Conservation (phyloP, 441 rosid species). For the Theobroma grandiflorum region DNA sequence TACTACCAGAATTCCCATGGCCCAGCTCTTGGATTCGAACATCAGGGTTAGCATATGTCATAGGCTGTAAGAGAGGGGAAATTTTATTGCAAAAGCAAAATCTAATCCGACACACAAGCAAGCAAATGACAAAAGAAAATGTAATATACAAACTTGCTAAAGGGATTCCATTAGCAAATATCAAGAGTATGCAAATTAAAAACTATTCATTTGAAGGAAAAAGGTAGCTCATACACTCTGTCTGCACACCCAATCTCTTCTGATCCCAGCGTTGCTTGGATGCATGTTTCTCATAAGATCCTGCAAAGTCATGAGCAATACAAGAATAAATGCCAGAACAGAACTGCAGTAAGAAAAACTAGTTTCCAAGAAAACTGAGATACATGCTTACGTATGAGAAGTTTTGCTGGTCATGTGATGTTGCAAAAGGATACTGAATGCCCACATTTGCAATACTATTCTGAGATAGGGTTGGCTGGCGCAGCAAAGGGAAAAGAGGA, state of each 20-base stretch:
- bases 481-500: conserved; percentile 29
- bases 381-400: conserved; percentile 13
- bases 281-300: background rate
- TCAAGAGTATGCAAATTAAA: background rate
- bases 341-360: background rate
- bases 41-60: conserved; percentile 1
- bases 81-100: conserved; percentile 5
- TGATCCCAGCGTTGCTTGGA: background rate
- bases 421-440: conserved; percentile 1
- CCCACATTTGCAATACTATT: conserved; percentile 17
- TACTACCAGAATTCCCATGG: conserved; percentile 8
- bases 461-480: conserved; percentile 39
- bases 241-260: conserved; percentile 4
- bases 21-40: conserved; percentile 1
- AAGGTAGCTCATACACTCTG: background rate
- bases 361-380: conserved; percentile 2
- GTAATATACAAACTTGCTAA: background rate
- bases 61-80: background rate
- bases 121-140: conserved; percentile 8
- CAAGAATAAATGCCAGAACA: conserved; percentile 9
- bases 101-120: conserved; percentile 6
- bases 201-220: conserved; percentile 3
- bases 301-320: conserved; percentile 8
- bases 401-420: background rate
- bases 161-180: background rate